These are phyloP conservation scores for Lactarius quietus DNA, from an alignment of 768 basidiomycete species.

Conservation along the genomic window DNA sequence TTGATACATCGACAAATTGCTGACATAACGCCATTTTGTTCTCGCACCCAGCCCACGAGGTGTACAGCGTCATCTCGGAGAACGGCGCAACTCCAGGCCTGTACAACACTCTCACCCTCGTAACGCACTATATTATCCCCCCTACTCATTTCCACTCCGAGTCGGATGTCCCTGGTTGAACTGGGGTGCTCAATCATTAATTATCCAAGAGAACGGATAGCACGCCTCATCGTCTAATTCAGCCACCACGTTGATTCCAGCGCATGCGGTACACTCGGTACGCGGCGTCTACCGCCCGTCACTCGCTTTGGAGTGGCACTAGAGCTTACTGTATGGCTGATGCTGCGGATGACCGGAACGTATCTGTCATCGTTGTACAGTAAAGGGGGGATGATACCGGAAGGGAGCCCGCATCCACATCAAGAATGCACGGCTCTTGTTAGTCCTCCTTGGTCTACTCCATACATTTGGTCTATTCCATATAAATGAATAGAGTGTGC, in stretches of 20 bases:
- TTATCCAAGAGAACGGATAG: not conserved
- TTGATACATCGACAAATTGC: not conserved
- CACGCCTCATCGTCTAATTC: not conserved
- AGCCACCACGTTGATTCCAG: not conserved
- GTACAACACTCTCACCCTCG: not conserved
- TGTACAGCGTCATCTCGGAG: not conserved
- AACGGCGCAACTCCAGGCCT: not conserved
- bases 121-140: not conserved
- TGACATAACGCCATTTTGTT: not conserved
- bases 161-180: not conserved
- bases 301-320: not conserved
- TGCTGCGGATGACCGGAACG: not conserved
- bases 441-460: not conserved
- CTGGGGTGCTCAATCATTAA: not conserved
- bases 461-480: not conserved
- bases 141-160: not conserved
- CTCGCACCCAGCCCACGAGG: not conserved
- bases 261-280: not conserved
- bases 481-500: not conserved
- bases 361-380: not conserved
- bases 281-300: not conserved
- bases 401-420: not conserved
- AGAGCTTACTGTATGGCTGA: not conserved
- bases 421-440: not conserved
- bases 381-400: not conserved